Percentiles rank a stretch among this genome's conserved stretches.
phyloP scores from a whole-genome alignment of 75 land plant genomes.

The Sequoiadendron giganteum region DNA sequence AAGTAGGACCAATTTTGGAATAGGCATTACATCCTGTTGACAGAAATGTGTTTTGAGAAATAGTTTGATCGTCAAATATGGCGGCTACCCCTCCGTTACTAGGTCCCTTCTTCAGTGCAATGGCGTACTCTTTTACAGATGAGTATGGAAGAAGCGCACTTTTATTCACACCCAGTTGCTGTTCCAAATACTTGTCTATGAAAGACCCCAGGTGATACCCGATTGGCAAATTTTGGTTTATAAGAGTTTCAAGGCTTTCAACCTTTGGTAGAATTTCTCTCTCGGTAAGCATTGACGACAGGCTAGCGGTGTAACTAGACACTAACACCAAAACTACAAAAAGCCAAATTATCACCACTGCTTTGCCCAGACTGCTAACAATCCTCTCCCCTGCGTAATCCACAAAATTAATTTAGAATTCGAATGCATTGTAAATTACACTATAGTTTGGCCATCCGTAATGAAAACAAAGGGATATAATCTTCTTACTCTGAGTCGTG shows the following conservation, averaged over 20 bases:
- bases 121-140: conserved; percentile 21
- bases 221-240: conserved; percentile 14
- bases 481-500: no score
- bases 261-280: background rate
- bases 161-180: conserved; percentile 20
- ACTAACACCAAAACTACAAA: no score
- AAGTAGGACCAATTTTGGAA: conserved; percentile 10
- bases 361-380: no score
- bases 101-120: conserved; percentile 2
- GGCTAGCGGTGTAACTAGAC: no score
- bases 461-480: no score
- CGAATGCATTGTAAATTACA: no score
- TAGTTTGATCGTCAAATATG: conserved; percentile 21
- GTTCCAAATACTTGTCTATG: no score
- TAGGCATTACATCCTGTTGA: background rate
- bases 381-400: conserved; percentile 13
- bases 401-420: no score
- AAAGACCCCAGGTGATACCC: conserved; percentile 20
- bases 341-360: no score
- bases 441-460: no score
- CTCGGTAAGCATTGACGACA: no score
- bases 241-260: conserved; percentile 18
- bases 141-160: conserved; percentile 15
- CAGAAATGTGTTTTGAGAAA: conserved; percentile 24
- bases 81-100: conserved; percentile 33